Evolutionary conservation across 1,284 basidiomycete species (phyloP).

Genomic region (Rhodotorula sp.): DNA sequence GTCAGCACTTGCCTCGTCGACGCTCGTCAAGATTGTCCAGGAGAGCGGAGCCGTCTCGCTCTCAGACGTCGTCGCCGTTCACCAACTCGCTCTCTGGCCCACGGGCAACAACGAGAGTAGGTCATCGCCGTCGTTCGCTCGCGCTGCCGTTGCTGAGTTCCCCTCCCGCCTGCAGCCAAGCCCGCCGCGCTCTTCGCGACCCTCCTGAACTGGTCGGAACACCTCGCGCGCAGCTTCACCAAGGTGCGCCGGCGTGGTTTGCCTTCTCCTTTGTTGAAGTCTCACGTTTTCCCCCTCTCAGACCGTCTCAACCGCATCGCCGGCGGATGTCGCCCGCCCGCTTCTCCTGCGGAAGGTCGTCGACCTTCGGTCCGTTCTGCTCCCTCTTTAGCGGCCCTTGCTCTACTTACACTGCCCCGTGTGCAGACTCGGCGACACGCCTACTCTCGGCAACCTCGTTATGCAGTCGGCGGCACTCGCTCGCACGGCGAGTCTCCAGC

Average conservation of each 20-base stretch:
- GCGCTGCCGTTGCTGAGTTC: neutral
- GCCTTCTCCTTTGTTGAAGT: neutral
- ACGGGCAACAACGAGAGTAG: neutral
- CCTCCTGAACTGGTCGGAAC: slow-evolving; percentile 24
- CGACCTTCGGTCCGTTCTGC: slow-evolving; percentile 16
- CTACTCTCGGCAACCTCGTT: slow-evolving; percentile 34
- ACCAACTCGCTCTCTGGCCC: slow-evolving; percentile 35
- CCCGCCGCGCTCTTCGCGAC: slow-evolving; percentile 29
- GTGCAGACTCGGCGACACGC: slow-evolving; percentile 27
- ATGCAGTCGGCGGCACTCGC: slow-evolving; percentile 23
- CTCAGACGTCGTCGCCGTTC: slow-evolving; percentile 26
- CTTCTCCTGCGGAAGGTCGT: slow-evolving; percentile 22
- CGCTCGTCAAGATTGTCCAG: slow-evolving; percentile 26
- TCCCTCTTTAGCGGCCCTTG: too few species aligned
- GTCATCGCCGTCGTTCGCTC: neutral
- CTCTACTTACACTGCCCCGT: neutral
- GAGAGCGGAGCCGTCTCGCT: slow-evolving; percentile 21
- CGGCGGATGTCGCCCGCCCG: slow-evolving; percentile 34
- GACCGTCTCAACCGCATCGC: neutral
- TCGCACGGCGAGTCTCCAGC: slow-evolving; percentile 27
- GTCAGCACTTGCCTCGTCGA: slow-evolving; percentile 14
- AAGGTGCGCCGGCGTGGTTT: slow-evolving; percentile 13
- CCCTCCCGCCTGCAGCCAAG: slow-evolving; percentile 2
- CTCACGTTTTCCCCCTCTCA: neutral
- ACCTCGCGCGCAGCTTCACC: slow-evolving; percentile 30